A percentile compares a stretch with the other conserved stretches of the same genome.
phyloP scores from a whole-genome alignment of 495 filamentous ascomycete species.

The Penicillium cinerascens region DNA sequence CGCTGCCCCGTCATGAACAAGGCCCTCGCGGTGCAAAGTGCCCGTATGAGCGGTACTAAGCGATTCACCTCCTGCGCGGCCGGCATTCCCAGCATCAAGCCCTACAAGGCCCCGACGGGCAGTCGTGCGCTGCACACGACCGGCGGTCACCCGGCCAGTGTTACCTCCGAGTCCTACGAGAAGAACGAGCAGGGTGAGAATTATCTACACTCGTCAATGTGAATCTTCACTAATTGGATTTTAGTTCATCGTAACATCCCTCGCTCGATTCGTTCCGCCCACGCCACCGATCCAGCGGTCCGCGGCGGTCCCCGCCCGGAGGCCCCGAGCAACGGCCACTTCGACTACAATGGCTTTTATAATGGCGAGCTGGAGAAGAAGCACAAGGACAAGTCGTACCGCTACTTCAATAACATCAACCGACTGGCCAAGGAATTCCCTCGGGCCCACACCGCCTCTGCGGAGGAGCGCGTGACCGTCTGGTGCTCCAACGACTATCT shows the following conservation, averaged over 20 bases:
- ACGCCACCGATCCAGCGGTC: slow-evolving; percentile 23
- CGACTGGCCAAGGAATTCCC: slow-evolving; percentile 95
- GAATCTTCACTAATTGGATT: slow-evolving; percentile 8
- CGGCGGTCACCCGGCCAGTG: slow-evolving; percentile 65
- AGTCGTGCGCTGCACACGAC: slow-evolving; percentile 81
- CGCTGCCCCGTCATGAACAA: slow-evolving; percentile 99
- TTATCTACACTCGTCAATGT: neutral
- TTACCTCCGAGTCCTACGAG: slow-evolving; percentile 60
- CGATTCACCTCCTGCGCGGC: slow-evolving; percentile 42
- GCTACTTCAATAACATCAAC: slow-evolving; percentile 99
- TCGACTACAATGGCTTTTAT: slow-evolving; percentile 92
- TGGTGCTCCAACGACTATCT: slow-evolving; percentile 99
- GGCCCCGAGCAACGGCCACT: slow-evolving; percentile 53
- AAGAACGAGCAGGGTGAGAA: slow-evolving; percentile 56
- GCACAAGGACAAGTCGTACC: slow-evolving; percentile 98
- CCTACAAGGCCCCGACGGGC: slow-evolving; percentile 30
- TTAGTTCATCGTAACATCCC: slow-evolving; percentile 27
- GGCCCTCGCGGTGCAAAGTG: slow-evolving; percentile 85
- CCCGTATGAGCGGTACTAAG: slow-evolving; percentile 49
- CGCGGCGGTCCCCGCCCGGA: slow-evolving; percentile 39
- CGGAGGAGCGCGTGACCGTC: slow-evolving; percentile 88
- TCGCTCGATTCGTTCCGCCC: slow-evolving; percentile 28
- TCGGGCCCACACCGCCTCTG: slow-evolving; percentile 80
- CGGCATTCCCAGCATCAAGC: slow-evolving; percentile 34
- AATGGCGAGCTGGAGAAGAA: slow-evolving; percentile 88